Base-by-base conservation (phyloP, 2,329 filamentous ascomycete species). In the Knoxdaviesia capensis region DNA sequence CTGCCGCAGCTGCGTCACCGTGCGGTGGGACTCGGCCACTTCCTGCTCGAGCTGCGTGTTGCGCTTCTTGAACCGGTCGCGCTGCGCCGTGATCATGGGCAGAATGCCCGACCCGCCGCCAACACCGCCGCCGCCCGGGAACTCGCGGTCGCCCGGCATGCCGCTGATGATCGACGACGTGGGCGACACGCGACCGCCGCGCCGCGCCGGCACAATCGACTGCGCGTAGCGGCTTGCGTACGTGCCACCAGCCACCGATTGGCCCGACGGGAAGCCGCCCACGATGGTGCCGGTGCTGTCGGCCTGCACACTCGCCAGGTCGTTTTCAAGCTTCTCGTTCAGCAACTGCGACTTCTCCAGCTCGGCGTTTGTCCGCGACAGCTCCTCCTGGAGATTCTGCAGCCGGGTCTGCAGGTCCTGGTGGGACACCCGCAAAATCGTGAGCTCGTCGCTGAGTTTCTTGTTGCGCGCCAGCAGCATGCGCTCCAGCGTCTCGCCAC, bases 121-220 rank as follows among this genome's bases (percentile, higher is more conserved):
- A 36, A n/a, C 32, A 2, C 84, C 83, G 41, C 79, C 80, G 42
- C 82, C 69, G 32, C 80, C 81, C 43, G 79, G 69, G 6, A 77
- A 66, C 39, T 85, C 81, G 10, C 68, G 62, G 35, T 66, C 60
- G 6, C 59, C 56, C 39, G 60, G 64, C 36, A 64, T 47, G n/a
- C 90, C 90, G 46, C 87, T 94, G 52, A 98, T 96, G 52, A 98
- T 96, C 20, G 88, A 96, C 4, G 88, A 96, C 1, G 90, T 96
- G 0, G 90, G 92, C 3, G 90, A 96, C 10, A 80, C 73, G 40
- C 68, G 65, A 36, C 79, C 73, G 31, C 80, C 74, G 51, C 76
- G 74, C 40, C 81, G 71, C 11, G 73, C 68, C 1, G 69, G 66
- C 35, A 65, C 66, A 8, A 66, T 59, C 3, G 70, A 66, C 3